Evolutionary conservation across 208 protist species (phyloP), one percentile per base, ranked within the genome.

Genomic region (Acanthamoeba castellanii): DNA sequence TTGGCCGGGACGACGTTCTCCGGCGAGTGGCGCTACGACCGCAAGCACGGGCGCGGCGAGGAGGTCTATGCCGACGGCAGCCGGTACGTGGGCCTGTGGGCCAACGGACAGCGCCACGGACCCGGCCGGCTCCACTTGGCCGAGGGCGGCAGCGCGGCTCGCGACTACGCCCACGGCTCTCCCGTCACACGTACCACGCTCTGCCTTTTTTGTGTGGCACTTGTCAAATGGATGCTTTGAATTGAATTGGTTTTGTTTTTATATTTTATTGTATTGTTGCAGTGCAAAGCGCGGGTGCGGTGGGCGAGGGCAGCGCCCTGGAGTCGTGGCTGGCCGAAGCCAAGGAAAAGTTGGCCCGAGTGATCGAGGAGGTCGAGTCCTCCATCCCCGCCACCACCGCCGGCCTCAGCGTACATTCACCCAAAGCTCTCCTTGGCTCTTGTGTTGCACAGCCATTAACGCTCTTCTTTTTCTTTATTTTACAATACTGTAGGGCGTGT

Each of bases 41-140:
- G 42, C 14, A 88, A 59, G 81, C 81, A 88, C 52, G 81, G 81
- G 11, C 81, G 81, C 16, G 81, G 81, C 50, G 50, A 88, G 25
- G 81, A 88, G 50, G 27, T 66, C 8, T 88, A 88, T 27, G 37
- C 81, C 27, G 81, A 88, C 42, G 81, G 81, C 7, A 88, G 81
- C 81, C 61, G 81, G 81, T 88, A 88, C 42, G 34, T 88, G 27
- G 81, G 81, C 20, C 52, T 88, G 42, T 88, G 81, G 81, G 81
- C 81, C 27, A 88, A 61, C 45, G 81, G 81, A 22, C 7, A 22
- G 32, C 81, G 81, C 27, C 81, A 88, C 27, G 81, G 81, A 11
- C 81, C 81, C 27, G 81, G 81, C 27, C 42, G 42, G 25, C 81
- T 88, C 16, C n/a, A 64, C 52, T 3, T 55, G 27, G 52, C 30